A percentile compares a stretch with the other conserved stretches of the same genome.
phyloP scores from a whole-genome alignment of 2,329 filamentous ascomycete species.

The Zasmidium citrigriseum region DNA sequence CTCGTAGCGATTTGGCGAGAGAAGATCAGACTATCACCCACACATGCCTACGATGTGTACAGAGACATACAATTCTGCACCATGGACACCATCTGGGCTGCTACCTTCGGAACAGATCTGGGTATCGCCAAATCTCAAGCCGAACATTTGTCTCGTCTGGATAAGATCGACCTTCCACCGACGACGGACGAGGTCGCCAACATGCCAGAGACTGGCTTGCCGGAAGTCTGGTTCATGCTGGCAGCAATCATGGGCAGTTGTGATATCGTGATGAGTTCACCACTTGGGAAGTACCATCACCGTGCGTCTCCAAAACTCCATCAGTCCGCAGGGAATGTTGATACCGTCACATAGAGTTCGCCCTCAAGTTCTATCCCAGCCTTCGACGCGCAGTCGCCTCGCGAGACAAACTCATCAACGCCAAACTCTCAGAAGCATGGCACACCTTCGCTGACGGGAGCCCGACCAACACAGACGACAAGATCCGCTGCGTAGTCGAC shows the following conservation, averaged over 20 bases:
- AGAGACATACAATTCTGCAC: slow-evolving; percentile 40
- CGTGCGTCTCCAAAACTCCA: slow-evolving; percentile 21
- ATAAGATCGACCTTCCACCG: too few relatives aligned
- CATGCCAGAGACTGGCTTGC: too few relatives aligned
- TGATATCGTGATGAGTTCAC: slow-evolving; percentile 23
- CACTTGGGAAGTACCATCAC: slow-evolving; percentile 20
- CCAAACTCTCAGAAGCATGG: slow-evolving; percentile 27
- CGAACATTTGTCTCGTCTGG: too few relatives aligned
- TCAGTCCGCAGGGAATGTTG: slow-evolving; percentile 26
- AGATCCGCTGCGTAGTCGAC: slow-evolving; percentile 36
- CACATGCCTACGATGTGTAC: slow-evolving; percentile 35
- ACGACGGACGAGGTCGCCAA: too few relatives aligned
- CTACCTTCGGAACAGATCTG: slow-evolving; percentile 30
- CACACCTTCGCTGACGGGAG: slow-evolving; percentile 27
- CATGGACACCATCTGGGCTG: slow-evolving; percentile 44
- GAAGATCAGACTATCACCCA: slow-evolving; percentile 32
- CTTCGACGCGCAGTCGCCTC: slow-evolving; percentile 16
- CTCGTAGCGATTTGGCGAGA: slow-evolving; percentile 35
- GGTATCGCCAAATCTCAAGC: slow-evolving; percentile 6
- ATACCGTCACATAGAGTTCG: slow-evolving; percentile 24
- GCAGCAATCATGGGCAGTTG: slow-evolving; percentile 19
- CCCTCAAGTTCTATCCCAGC: slow-evolving; percentile 16
- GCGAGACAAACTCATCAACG: slow-evolving; percentile 35
- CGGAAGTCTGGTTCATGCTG: slow-evolving; percentile 3
- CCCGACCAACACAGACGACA: slow-evolving; percentile 8